Conservation (phyloP, 176 grass and related monocot species). For the Rhynchospora tenuis region DNA sequence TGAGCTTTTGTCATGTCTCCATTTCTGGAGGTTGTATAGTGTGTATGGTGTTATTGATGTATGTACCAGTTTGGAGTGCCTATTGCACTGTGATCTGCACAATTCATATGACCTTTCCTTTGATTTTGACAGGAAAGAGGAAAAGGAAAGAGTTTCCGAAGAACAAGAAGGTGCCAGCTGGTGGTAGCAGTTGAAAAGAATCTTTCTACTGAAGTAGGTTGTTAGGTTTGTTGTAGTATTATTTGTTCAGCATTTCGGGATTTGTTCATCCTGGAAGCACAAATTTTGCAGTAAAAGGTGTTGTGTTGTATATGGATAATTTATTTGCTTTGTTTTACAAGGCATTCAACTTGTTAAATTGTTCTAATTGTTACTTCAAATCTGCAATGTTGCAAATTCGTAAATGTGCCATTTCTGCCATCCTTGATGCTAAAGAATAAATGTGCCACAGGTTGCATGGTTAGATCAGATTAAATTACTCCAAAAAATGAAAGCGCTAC, state of each 20-base stretch:
- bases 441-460: not conserved
- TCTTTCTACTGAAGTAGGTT: not conserved
- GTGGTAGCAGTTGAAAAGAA: not conserved
- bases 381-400: not conserved
- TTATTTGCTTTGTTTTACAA: not conserved
- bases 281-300: not conserved
- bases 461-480: too few relatives aligned
- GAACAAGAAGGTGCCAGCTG: slow-evolving; percentile 40
- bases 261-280: not conserved
- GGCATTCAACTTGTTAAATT: not conserved
- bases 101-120: not conserved
- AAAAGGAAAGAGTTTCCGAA: slow-evolving; percentile 29
- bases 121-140: slow-evolving; percentile 41
- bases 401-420: not conserved
- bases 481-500: too few relatives aligned
- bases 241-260: not conserved
- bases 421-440: too few relatives aligned
- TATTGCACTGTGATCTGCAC: not conserved
- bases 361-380: not conserved
- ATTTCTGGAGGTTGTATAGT: not conserved
- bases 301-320: slow-evolving; percentile 6
- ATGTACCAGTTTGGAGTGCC: not conserved
- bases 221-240: slow-evolving; percentile 2
- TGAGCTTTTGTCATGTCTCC: not conserved
- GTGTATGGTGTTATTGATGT: not conserved